Percentiles rank a stretch among this genome's conserved stretches.
Conservation (phyloP, 2,329 filamentous ascomycete genomes). For the Stagonosporopsis chrysanthemi region DNA sequence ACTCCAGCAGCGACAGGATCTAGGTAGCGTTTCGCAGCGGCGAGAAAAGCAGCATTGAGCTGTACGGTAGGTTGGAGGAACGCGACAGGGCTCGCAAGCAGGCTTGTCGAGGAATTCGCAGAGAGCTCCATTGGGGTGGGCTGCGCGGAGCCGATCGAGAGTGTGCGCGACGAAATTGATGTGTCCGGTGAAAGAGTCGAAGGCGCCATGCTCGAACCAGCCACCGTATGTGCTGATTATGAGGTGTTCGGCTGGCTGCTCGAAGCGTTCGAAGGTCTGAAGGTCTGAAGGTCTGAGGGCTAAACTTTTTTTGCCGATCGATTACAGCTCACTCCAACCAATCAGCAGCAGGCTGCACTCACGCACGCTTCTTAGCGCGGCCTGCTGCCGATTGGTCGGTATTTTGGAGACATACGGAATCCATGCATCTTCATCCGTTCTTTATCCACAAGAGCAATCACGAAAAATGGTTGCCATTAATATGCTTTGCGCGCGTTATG, state of each 20-base stretch:
- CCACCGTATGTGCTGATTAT: neutral
- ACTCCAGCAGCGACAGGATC: constrained; percentile 79
- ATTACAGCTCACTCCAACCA: neutral
- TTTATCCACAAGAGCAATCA: too few species aligned
- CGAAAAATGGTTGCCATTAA: too few species aligned
- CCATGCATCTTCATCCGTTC: too few species aligned
- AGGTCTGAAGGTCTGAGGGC: too few species aligned
- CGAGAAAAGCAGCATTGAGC: constrained; percentile 73
- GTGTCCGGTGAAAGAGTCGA: constrained; percentile 47
- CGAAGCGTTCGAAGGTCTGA: neutral
- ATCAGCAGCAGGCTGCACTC: too few species aligned
- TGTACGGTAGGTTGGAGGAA: constrained; percentile 78
- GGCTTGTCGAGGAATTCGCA: constrained; percentile 62
- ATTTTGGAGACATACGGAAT: too few species aligned
- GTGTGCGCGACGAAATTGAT: constrained; percentile 51
- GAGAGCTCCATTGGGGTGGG: constrained; percentile 46
- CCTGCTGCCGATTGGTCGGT: neutral
- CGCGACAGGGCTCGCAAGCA: constrained; percentile 69
- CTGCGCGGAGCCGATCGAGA: constrained; percentile 48
- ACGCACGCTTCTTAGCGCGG: neutral
- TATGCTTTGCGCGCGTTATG: too few species aligned
- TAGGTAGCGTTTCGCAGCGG: constrained; percentile 79
- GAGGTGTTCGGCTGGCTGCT: neutral
- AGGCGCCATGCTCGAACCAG: constrained; percentile 39
- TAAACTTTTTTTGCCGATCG: constrained; percentile 17